Base-by-base conservation (phyloP, 2,329 filamentous ascomycete species). In the Thermoascus crustaceus region DNA sequence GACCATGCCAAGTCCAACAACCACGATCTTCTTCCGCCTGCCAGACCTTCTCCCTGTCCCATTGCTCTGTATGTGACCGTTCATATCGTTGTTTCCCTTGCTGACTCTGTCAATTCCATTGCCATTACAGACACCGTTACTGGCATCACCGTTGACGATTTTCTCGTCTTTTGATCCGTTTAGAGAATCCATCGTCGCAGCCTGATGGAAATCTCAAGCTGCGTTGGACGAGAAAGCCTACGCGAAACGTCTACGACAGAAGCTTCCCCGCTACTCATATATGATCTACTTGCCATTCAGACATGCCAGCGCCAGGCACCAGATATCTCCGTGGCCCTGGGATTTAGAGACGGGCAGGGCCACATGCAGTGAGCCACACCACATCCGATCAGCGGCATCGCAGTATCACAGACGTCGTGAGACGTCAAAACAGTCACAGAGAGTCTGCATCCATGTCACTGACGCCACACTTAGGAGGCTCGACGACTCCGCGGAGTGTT, bases 1-100 rank as follows among this genome's bases (percentile, higher is more conserved):
- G 29, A 94, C 87, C 88, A 95, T 95, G 2, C 87, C 87, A 61
- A 94, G 63, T 7, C 87, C 87, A 24, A 94, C 85, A 23, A 94
- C 78, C 2, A 93, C 85, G 22, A 93, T 64, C 53, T 72, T 78
- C 58, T 84, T 85, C 23, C 55, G 49, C 25, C 43, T 41, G 17
- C 22, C 14, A 38, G 24, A n/a, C n/a, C 26, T n/a, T 38, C 18
- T 9, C 11, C 9, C 43, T 23, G 37, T 46, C 40, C 17, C 30
- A 22, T 21, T 19, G 11, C 13, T 8, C 13, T 21, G 17, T 20
- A 13, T 38, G 18, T 33, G 32, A 5, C 17, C 9, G 18, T 34
- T 38, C 8, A 19, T 22, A 21, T 35, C 38, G 20, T 13, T 25
- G 8, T 7, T 4, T 7, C 8, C 5, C 11, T 24, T 25, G 14